Evolutionary conservation across 495 filamentous ascomycete genomes (phyloP).

Genomic region (Hypoxylon lienhwacheense): DNA sequence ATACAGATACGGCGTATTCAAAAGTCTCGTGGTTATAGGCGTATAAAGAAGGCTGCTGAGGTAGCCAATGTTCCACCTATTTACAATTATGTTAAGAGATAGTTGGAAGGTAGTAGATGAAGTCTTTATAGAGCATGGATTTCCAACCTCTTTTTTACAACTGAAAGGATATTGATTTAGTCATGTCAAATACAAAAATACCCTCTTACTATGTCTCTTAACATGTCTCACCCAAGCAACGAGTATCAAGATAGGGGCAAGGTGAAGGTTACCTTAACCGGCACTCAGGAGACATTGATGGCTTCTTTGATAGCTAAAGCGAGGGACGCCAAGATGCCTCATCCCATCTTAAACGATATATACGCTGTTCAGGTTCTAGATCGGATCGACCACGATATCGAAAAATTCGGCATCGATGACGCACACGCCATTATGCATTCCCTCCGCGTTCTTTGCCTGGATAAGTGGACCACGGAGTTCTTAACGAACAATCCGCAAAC

Average conservation of each 20-base stretch:
- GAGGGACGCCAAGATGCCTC: constrained; percentile 10
- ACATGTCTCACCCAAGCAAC: neutral
- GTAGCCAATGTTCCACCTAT: no score
- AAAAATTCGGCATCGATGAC: constrained; percentile 17
- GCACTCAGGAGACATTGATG: constrained; percentile 25
- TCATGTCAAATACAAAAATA: neutral
- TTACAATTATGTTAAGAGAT: no score
- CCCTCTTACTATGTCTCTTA: neutral
- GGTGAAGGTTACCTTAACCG: constrained; percentile 20
- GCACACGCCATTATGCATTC: constrained; percentile 7
- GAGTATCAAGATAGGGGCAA: neutral
- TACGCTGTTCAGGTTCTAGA: constrained; percentile 18
- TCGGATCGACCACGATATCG: constrained; percentile 24
- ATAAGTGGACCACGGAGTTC: constrained; percentile 29
- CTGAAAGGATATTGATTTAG: no score
- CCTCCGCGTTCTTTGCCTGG: constrained; percentile 13
- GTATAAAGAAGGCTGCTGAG: no score
- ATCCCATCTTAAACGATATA: constrained; percentile 28
- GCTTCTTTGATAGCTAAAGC: constrained; percentile 19
- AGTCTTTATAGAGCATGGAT: no score
- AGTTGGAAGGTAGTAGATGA: no score
- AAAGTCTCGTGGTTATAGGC: neutral
- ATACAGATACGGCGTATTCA: constrained; percentile 23
- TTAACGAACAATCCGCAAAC: constrained; percentile 21
- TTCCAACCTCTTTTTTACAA: no score